Base-by-base conservation (phyloP, 179 eudicot species). In the Amaranthus tricolor region DNA sequence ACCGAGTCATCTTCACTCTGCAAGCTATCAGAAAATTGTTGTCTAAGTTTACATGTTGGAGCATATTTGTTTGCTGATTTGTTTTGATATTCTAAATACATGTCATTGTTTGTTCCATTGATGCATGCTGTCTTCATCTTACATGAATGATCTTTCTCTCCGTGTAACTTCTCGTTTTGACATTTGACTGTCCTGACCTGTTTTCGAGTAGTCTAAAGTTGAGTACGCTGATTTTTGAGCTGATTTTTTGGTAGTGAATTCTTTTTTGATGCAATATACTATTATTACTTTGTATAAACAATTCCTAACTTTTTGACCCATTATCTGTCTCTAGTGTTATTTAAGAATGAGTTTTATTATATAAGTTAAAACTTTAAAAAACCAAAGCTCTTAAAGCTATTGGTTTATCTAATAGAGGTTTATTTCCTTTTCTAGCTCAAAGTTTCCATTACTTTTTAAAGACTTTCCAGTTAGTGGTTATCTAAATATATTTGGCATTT, bases 191-290 rank as follows among this genome's bases (percentile, higher is more conserved):
- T 31, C 40, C 3, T 31, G 40, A 31, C 40, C 40, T 31, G 40
- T 31, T 31, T 31, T 31, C 40, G 3, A 31, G 40, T 31, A 31
- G 40, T 31, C 40, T 31, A 31, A 31, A 31, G 40, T 31, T 31
- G 40, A 31, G 40, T 31, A 31, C 40, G 40, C 40, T 31, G 40
- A 31, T 31, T 31, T 31, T 31, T 31, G 40, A 31, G 40, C 3
- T 31, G 40, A 31, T 31, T 31, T 31, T 31, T 31, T 31, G 40
- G 40, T 31, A 31, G 40, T 54, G 14, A 12, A 54, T 70, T 70
- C 47, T 56, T 13, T 21, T 70, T 58, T 54, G 73, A 53, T 68
- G 7, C 50, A 68, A 19, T 10, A n/a, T 68, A 64, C 17, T 64
- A 53, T 68, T 17, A 20, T 51, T 20, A 44, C 72, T 70, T 14